phyloP scores from a whole-genome alignment of 2,329 filamentous ascomycete genomes.

The Alternaria brassicae region DNA sequence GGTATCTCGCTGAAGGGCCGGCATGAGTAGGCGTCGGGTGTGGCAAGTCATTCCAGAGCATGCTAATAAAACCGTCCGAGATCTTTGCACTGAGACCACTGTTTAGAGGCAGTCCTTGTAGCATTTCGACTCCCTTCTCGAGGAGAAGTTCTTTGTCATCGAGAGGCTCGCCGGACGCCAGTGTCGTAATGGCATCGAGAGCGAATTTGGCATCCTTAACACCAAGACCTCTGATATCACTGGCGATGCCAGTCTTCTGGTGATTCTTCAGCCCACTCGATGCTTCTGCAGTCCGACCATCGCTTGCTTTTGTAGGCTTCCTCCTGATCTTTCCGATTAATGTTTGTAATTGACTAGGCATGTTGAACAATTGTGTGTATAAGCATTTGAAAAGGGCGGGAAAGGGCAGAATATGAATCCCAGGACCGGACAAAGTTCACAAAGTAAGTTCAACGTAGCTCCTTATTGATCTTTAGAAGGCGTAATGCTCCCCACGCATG shows the following conservation, averaged over 20 bases:
- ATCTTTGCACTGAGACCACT: conserved; percentile 58
- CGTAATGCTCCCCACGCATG: conserved; percentile 14
- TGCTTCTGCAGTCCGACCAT: conserved; percentile 52
- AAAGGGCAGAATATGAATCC: not conserved
- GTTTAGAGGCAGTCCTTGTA: conserved; percentile 59
- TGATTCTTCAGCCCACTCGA: conserved; percentile 28
- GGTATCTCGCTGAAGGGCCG: conserved; percentile 55
- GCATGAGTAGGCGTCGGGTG: conserved; percentile 58
- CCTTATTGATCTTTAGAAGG: conserved; percentile 6
- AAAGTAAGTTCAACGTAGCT: conserved; percentile 7
- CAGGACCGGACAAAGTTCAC: conserved; percentile 2
- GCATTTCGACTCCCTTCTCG: conserved; percentile 61
- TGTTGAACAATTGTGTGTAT: conserved; percentile 17
- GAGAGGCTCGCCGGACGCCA: conserved; percentile 68
- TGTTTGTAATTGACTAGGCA: conserved; percentile 50
- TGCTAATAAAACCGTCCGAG: conserved; percentile 60
- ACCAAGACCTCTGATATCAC: conserved; percentile 66
- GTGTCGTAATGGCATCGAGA: conserved; percentile 67
- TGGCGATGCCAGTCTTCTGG: conserved; percentile 39
- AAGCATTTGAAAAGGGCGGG: conserved; percentile 1
- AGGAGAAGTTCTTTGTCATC: conserved; percentile 63
- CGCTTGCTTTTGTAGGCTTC: conserved; percentile 57
- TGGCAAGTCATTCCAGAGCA: conserved; percentile 62
- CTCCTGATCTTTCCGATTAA: conserved; percentile 56
- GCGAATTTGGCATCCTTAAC: conserved; percentile 52